These are phyloP conservation scores for Entomortierella chlamydospora DNA, from an alignment of 192 early-diverging fungal genomes.

Conservation along the genomic window DNA sequence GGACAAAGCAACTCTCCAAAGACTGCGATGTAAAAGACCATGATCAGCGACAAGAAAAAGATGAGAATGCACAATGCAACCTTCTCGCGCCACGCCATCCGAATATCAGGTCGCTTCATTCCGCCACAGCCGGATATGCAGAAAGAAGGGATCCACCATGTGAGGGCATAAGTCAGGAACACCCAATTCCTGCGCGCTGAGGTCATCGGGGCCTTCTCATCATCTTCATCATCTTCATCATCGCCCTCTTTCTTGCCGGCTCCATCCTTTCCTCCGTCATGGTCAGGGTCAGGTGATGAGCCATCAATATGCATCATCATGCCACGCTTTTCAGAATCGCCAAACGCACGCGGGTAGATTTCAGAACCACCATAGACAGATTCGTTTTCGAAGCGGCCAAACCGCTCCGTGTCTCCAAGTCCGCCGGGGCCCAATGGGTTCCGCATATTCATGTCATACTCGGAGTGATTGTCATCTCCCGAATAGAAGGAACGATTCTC, in stretches of 20 bases:
- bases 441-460: slow-evolving; percentile 72
- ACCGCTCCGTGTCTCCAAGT: slow-evolving; percentile 22
- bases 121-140: slow-evolving; percentile 77
- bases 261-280: slow-evolving; percentile 54
- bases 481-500: slow-evolving; percentile 57
- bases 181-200: slow-evolving; percentile 85
- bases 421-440: slow-evolving; percentile 19
- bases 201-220: slow-evolving; percentile 63
- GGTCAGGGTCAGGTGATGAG: slow-evolving; percentile 32
- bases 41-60: slow-evolving; percentile 76
- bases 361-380: slow-evolving; percentile 58
- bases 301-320: slow-evolving; percentile 53
- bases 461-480: slow-evolving; percentile 69
- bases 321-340: slow-evolving; percentile 62
- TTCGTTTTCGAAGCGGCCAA: slow-evolving; percentile 44
- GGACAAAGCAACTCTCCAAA: slow-evolving; percentile 84
- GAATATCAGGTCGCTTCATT: slow-evolving; percentile 83
- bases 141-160: slow-evolving; percentile 86
- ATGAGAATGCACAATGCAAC: slow-evolving; percentile 91
- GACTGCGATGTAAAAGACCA: slow-evolving; percentile 88
- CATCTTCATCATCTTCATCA: slow-evolving; percentile 62
- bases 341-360: slow-evolving; percentile 54
- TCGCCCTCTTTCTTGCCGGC: slow-evolving; percentile 39
- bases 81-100: slow-evolving; percentile 98
- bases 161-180: slow-evolving; percentile 80